Base-by-base conservation (phyloP, 1,139 yeast species). In the Taiozyma onychis region DNA sequence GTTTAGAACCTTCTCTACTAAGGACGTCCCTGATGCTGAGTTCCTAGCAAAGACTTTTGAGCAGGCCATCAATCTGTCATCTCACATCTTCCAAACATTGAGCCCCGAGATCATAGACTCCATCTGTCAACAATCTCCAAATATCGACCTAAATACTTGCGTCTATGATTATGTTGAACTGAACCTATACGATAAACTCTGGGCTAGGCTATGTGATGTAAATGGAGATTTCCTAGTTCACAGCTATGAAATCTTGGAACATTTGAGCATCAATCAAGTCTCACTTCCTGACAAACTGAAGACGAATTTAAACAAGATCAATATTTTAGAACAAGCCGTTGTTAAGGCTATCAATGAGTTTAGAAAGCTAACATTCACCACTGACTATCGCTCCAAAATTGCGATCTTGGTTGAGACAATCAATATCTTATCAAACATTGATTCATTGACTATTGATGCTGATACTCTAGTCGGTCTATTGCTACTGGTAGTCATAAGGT, bases 381-480 rank as follows among this genome's bases (percentile, higher is more conserved):
- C 74, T 10, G 77, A 77, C 39, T 81, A 85, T 62, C 64, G 72
- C 1, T 71, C 71, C 6, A 88, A 88, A 62, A 71, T 81, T 16
- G 69, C 70, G 2, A 72, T 82, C 0, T 63, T 90, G 3, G 64
- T 77, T 4, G 69, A 75, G 1, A 80, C 91, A 0, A 71, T 90
- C 41, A 72, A 75, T 44, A 67, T 72, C 0, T 63, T 89, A 13
- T 78, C 88, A 0, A 61, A 63, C 51, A 54, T 70, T 18, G 62
- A 72, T 1, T 50, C 48, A 11, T 37, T 61, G 1, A 58, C 68
- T 3, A 73, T 89, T 13, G 93, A 86, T 65, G 98, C 98, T 0
- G 98, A 91, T 62, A 81, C 88, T 0, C 70, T 91, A 39, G 78
- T 91, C 6, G 85, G 91, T 1, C 69, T 90, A 47, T 69, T 91